Evolutionary conservation across 768 basidiomycete species (phyloP), one percentile per base, ranked within the genome.

Genomic region (Pleurotus tuber-regium): DNA sequence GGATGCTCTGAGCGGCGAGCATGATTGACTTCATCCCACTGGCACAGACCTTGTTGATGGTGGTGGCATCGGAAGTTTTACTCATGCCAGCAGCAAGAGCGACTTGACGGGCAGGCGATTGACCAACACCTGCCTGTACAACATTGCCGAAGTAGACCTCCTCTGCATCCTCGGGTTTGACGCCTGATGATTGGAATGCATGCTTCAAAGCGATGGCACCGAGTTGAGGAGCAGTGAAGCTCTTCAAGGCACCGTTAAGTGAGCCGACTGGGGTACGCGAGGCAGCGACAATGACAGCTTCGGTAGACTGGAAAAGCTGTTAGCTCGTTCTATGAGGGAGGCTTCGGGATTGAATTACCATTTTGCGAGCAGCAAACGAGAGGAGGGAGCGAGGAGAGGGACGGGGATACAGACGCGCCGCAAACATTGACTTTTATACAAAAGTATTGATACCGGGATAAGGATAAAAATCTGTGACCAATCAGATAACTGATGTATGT

Each of bases 1-100:
- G 79, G 62, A 99, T 92, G 61, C 80, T 83, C 74, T 98, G 97
- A 23, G 92, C 80, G 51, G 92, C 97, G 56, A 98, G 78, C 70
- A 93, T 97, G 72, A 98, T 83, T 24, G 95, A 80, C 72, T 98
- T 98, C 80, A 99, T 76, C 55, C 97, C 97, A 49, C 91, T 94
- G 4, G 97, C 97, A 69, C 97, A 99, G 68, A 99, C 97, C 75
- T 99, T 99, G 83, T 99, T 99, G 75, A 99, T 86, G 43, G 97
- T 99, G 30, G 97, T 98, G 18, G 96, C 95, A 72, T 99, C 97
- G 23, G 96, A 95, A 51, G 78, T 78, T 8, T 85, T 67, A 56
- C 79, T 83, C 64, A 97, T 75, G 57, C 97, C 97, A n/a, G 94
- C 80, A 50, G 73, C 79, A 53, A 99, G 83, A n/a, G 87, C 93